These are phyloP conservation scores for Iberis pinnata DNA, from an alignment of 345 rosid genomes.

Conservation along the genomic window DNA sequence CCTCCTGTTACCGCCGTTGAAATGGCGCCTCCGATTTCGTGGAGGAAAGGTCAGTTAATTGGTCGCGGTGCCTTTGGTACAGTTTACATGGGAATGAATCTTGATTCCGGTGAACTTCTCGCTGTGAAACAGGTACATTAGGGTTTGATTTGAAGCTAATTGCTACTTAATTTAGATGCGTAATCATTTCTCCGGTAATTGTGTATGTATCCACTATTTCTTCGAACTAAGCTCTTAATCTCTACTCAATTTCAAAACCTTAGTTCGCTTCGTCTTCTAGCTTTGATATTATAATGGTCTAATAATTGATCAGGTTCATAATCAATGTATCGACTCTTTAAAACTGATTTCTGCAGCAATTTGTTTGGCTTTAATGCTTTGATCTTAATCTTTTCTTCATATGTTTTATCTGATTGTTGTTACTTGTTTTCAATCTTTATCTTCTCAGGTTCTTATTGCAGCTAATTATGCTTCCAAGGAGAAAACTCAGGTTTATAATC, in stretches of 20 bases:
- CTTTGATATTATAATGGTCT: too few species aligned
- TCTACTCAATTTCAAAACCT: too few species aligned
- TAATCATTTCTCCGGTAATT: background rate
- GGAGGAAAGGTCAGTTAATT: slow-evolving; percentile 84
- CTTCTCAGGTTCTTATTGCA: background rate
- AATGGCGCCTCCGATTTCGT: slow-evolving; percentile 54
- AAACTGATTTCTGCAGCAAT: too few species aligned
- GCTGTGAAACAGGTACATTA: slow-evolving; percentile 72
- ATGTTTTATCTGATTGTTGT: background rate
- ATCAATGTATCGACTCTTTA: too few species aligned
- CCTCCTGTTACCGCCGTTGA: slow-evolving; percentile 23
- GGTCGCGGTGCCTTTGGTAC: slow-evolving; percentile 92
- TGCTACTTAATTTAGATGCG: background rate
- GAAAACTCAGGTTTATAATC: background rate
- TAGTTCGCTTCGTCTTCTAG: too few species aligned
- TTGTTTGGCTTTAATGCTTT: too few species aligned
- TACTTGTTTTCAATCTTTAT: too few species aligned
- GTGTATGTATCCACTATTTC: background rate
- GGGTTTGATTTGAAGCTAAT: slow-evolving; percentile 4
- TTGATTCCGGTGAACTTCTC: slow-evolving; percentile 90
- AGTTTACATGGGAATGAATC: slow-evolving; percentile 96
- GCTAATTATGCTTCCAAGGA: background rate
- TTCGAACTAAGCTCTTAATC: too few species aligned
- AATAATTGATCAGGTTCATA: too few species aligned
- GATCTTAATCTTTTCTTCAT: too few species aligned